Evolutionary conservation across 163 green algal genomes (phyloP).

Genomic region (Chlamydomonas reinhardtii): DNA sequence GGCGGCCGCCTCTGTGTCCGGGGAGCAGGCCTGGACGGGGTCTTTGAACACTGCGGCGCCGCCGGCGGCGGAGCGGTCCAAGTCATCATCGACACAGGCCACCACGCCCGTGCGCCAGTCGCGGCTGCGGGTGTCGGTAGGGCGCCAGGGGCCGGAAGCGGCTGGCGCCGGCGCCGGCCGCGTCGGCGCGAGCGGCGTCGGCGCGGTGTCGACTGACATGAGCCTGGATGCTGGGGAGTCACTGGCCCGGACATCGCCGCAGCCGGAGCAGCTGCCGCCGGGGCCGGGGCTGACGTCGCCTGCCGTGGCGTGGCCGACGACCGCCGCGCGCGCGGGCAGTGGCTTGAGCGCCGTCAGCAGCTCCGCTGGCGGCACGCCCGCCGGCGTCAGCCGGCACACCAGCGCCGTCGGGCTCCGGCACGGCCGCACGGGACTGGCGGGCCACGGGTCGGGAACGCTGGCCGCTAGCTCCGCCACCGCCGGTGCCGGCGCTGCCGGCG

Average conservation of each 20-base stretch:
- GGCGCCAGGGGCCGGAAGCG: not conserved
- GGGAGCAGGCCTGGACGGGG: slow-evolving; percentile 14
- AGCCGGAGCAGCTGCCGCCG: no score
- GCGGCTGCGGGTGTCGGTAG: slow-evolving; percentile 3
- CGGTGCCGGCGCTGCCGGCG: no score
- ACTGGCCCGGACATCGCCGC: no score
- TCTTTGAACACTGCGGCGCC: no score
- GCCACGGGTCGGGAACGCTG: no score
- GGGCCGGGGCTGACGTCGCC: no score
- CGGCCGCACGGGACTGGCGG: not conserved
- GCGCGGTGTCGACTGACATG: not conserved
- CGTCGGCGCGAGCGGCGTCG: not conserved
- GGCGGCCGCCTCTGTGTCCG: no score
- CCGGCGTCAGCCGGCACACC: no score
- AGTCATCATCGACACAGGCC: not conserved
- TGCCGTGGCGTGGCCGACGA: not conserved
- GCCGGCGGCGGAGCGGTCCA: not conserved
- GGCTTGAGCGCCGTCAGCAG: slow-evolving; percentile 1
- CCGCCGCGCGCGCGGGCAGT: not conserved
- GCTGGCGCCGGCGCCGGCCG: not conserved
- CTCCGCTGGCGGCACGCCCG: slow-evolving; percentile 27
- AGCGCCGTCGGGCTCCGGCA: not conserved
- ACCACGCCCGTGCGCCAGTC: slow-evolving; percentile 10
- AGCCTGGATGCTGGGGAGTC: no score
- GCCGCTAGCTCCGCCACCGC: no score